These are phyloP conservation scores for Anaeromyces robustus DNA, from an alignment of 192 early-diverging fungal species.

Conservation along the genomic window DNA sequence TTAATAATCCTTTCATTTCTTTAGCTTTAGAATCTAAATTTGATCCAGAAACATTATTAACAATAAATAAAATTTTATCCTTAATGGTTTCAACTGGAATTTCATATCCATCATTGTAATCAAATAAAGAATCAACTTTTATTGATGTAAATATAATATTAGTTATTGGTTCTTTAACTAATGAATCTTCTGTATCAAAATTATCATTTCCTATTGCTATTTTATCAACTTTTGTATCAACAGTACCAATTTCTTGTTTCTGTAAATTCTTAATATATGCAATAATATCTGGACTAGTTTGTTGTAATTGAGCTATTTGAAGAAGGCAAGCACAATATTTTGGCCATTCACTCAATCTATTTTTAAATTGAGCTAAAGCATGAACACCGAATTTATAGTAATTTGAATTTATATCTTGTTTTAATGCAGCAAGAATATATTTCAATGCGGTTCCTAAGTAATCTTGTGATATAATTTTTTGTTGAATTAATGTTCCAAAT, in stretches of 20 bases:
- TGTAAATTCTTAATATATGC: slow-evolving; percentile 35
- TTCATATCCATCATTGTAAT: slow-evolving; percentile 10
- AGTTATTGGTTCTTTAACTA: not conserved
- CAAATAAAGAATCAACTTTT: slow-evolving; percentile 4
- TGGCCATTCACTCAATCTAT: slow-evolving; percentile 75
- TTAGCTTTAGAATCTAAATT: slow-evolving; percentile 65
- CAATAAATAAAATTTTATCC: slow-evolving; percentile 92
- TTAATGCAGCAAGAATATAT: slow-evolving; percentile 73
- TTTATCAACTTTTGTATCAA: not conserved
- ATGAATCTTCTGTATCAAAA: not conserved
- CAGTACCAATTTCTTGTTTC: slow-evolving; percentile 7
- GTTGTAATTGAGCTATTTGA: slow-evolving; percentile 67
- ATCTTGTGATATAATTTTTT: slow-evolving; percentile 63
- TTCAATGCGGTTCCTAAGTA: slow-evolving; percentile 77
- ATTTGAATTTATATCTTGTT: slow-evolving; percentile 57
- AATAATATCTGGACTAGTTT: slow-evolving; percentile 58
- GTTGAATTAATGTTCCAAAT: slow-evolving; percentile 80
- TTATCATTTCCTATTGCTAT: not conserved
- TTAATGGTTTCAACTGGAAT: slow-evolving; percentile 42
- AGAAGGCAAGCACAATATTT: slow-evolving; percentile 69
- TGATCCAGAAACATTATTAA: slow-evolving; percentile 84
- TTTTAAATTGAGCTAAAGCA: slow-evolving; percentile 68
- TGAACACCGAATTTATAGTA: slow-evolving; percentile 83
- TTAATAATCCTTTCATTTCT: slow-evolving; percentile 61
- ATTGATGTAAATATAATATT: slow-evolving; percentile 3